phyloP scores from a whole-genome alignment of 2,329 filamentous ascomycete species.

The Aspergillus ustus region DNA sequence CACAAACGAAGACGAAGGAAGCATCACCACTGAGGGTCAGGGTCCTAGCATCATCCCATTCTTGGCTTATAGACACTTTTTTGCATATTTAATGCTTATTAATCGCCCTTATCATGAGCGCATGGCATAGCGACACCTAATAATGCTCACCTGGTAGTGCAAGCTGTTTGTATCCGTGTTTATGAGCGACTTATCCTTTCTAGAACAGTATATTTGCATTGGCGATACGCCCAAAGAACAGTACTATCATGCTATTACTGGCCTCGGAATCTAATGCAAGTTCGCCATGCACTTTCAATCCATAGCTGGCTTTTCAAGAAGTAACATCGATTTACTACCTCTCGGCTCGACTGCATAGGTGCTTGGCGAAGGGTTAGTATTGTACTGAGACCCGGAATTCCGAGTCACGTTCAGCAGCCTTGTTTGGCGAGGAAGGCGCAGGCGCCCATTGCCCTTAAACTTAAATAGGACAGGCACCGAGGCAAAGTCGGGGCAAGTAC shows the following conservation, averaged over 20 bases:
- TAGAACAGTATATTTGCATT: background rate
- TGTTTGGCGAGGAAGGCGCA: background rate
- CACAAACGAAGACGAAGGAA: conserved; percentile 24
- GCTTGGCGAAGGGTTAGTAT: background rate
- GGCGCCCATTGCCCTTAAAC: no score
- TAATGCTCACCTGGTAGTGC: background rate
- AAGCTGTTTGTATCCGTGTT: background rate
- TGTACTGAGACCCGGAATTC: background rate
- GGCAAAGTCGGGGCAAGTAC: no score
- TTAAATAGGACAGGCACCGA: background rate
- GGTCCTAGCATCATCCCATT: background rate
- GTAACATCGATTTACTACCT: background rate
- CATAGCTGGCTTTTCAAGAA: no score
- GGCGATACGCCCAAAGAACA: background rate
- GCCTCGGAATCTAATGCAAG: background rate
- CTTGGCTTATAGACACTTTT: background rate
- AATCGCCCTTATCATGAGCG: background rate
- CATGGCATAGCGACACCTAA: background rate
- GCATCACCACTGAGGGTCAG: conserved; percentile 14
- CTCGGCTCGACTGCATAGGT: background rate
- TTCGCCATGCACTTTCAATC: no score
- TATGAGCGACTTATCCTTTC: background rate
- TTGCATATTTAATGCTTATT: conserved; percentile 3
- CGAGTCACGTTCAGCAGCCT: no score
- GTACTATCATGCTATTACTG: background rate